phyloP scores from a whole-genome alignment of 208 protist genomes.

The Leishmania mexicana region DNA sequence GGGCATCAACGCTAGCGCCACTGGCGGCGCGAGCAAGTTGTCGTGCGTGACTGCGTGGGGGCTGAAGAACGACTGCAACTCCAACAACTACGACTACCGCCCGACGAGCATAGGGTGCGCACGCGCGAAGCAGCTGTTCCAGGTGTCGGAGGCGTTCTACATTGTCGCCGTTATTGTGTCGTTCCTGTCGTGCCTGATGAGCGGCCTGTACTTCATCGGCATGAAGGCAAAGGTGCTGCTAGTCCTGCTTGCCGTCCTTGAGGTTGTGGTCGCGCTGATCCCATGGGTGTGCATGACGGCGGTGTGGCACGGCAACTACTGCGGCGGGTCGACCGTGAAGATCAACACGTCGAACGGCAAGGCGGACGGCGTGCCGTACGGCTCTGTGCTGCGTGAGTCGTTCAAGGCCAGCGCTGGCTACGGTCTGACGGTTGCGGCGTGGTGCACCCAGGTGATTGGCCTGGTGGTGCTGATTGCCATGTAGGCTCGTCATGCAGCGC shows the following conservation, averaged over 20 bases:
- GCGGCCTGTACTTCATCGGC: conserved; percentile 37
- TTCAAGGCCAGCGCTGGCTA: conserved; percentile 51
- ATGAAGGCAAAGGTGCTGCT: conserved; percentile 25
- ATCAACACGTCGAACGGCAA: conserved; percentile 19
- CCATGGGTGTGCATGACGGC: conserved; percentile 62
- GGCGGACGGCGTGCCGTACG: conserved; percentile 28
- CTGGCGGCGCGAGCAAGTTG: conserved; percentile 29
- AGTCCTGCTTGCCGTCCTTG: conserved; percentile 26
- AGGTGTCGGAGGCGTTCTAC: conserved; percentile 55
- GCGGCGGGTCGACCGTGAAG: conserved; percentile 15
- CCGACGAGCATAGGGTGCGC: conserved; percentile 16
- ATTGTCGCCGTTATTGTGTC: conserved; percentile 60
- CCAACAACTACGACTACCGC: conserved; percentile 30
- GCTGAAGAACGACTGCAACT: conserved; percentile 50
- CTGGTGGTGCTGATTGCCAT: conserved; percentile 27
- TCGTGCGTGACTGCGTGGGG: conserved; percentile 63
- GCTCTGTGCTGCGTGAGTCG: conserved; percentile 26
- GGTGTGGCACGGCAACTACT: conserved; percentile 43
- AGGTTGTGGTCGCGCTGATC: conserved; percentile 38
- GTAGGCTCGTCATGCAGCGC: not conserved
- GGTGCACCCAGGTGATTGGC: conserved; percentile 45
- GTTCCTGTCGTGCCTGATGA: conserved; percentile 31
- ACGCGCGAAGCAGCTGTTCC: conserved; percentile 43
- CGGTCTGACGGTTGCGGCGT: conserved; percentile 44
- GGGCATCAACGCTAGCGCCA: conserved; percentile 12